Conservation (phyloP, 768 basidiomycete species). For the Boletus subparvulus region DNA sequence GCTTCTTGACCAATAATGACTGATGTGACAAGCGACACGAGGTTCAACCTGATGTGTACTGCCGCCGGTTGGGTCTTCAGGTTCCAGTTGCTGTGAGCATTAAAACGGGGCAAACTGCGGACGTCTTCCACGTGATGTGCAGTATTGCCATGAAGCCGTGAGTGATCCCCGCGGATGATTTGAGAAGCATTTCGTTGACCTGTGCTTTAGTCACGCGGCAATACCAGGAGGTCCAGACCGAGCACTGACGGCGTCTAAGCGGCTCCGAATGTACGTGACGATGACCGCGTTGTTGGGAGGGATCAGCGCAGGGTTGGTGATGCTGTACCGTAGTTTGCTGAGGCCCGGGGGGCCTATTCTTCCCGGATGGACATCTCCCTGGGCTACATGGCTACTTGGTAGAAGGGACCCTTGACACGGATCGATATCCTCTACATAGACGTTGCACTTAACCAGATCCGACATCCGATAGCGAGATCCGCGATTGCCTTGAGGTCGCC, state of each 20-base stretch:
- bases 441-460: constrained; percentile 28
- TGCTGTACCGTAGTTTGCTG: constrained; percentile 67
- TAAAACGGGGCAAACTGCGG: constrained; percentile 78
- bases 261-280: constrained; percentile 70
- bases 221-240: constrained; percentile 86
- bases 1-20: constrained; percentile 1
- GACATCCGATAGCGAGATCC: constrained; percentile 37
- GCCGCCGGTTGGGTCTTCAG: constrained; percentile 81
- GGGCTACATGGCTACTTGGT: constrained; percentile 68
- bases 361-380: constrained; percentile 55
- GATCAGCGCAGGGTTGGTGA: constrained; percentile 65
- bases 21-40: constrained; percentile 73
- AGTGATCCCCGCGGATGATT: constrained; percentile 33
- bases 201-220: constrained; percentile 47
- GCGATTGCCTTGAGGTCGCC: constrained; percentile 37
- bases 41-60: constrained; percentile 98
- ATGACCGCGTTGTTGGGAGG: constrained; percentile 74
- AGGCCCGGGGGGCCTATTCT: constrained; percentile 56
- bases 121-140: constrained; percentile 85
- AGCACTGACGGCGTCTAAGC: constrained; percentile 65
- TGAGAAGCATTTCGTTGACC: constrained; percentile 11
- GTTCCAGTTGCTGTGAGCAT: constrained; percentile 95
- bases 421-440: constrained; percentile 18
- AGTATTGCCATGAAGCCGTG: constrained; percentile 85
- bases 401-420: constrained; percentile 38